These are phyloP conservation scores for Metarhizium guizhouense DNA, from an alignment of 2,329 filamentous ascomycete species.

Conservation along the genomic window DNA sequence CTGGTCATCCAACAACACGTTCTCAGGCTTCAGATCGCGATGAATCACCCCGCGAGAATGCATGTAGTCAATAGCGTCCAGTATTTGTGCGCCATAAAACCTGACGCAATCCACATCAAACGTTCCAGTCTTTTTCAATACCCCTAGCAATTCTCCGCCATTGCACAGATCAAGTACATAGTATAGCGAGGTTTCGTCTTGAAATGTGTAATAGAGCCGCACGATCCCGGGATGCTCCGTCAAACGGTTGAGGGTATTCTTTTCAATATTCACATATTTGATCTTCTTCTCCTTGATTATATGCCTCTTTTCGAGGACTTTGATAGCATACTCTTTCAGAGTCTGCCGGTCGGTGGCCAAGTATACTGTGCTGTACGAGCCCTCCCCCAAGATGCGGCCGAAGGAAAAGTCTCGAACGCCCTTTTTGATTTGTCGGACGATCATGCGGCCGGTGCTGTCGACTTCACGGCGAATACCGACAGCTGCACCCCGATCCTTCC, in stretches of 20 bases:
- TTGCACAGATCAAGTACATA: conserved; percentile 93
- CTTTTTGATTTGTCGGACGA: conserved; percentile 84
- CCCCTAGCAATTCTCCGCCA: conserved; percentile 83
- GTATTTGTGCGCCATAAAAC: conserved; percentile 92
- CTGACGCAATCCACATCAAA: conserved; percentile 92
- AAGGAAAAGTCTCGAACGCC: conserved; percentile 96
- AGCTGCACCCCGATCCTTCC: conserved; percentile 92
- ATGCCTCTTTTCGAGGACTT: conserved; percentile 94
- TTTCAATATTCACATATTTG: conserved; percentile 99
- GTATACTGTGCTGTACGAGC: conserved; percentile 94
- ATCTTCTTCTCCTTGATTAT: conserved; percentile 99
- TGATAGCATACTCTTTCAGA: conserved; percentile 93
- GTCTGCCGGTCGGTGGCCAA: conserved; percentile 90
- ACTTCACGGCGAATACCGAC: conserved; percentile 73
- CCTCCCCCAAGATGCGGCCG: conserved; percentile 82
- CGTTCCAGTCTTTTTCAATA: conserved; percentile 86
- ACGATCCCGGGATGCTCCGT: conserved; percentile 97
- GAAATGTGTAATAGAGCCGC: conserved; percentile 95
- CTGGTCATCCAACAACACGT: conserved; percentile 86
- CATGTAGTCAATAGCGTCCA: conserved; percentile 97
- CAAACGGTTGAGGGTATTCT: conserved; percentile 90
- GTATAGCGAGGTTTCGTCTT: conserved; percentile 91
- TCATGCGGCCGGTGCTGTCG: conserved; percentile 73
- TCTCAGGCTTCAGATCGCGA: conserved; percentile 93
- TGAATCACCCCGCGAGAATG: conserved; percentile 93